Percentiles rank a stretch among this genome's conserved stretches.
Evolutionary conservation across 768 basidiomycete species (phyloP).

Genomic region (Rhizopogon roseolus): DNA sequence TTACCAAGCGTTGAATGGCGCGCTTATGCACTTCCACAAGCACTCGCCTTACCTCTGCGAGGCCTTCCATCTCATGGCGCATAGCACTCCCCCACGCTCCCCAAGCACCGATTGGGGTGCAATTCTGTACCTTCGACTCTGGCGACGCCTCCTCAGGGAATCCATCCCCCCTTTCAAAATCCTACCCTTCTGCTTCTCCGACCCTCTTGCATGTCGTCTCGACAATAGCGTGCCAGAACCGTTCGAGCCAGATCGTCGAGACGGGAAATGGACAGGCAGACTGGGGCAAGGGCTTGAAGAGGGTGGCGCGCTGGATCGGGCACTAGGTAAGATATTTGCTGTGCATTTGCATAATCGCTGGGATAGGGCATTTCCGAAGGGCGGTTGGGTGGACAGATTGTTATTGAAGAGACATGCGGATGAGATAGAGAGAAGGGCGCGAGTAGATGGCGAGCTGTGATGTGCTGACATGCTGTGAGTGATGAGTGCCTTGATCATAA

Average conservation of each 20-base stretch:
- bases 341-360: slow-evolving; percentile 97
- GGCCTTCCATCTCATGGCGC: slow-evolving; percentile 87
- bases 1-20: slow-evolving; percentile 83
- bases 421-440: slow-evolving; percentile 10
- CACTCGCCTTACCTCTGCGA: slow-evolving; percentile 96
- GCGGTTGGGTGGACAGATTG: slow-evolving; percentile 85
- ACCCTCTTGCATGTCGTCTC: slow-evolving; percentile 82
- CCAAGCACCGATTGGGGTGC: slow-evolving; percentile 94
- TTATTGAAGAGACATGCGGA: slow-evolving; percentile 62
- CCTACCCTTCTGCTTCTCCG: slow-evolving; percentile 92
- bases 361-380: slow-evolving; percentile 78
- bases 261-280: slow-evolving; percentile 59
- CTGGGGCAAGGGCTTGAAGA: slow-evolving; percentile 50
- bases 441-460: neutral
- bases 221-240: slow-evolving; percentile 94
- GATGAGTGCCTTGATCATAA: neutral
- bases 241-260: slow-evolving; percentile 52
- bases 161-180: slow-evolving; percentile 84
- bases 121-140: slow-evolving; percentile 84
- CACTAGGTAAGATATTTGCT: slow-evolving; percentile 70
- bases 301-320: slow-evolving; percentile 59
- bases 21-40: slow-evolving; percentile 86
- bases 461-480: neutral
- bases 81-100: slow-evolving; percentile 65
- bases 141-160: slow-evolving; percentile 73